phyloP scores from a whole-genome alignment of 331 rosid genomes.

The Phaseolus coccineus region DNA sequence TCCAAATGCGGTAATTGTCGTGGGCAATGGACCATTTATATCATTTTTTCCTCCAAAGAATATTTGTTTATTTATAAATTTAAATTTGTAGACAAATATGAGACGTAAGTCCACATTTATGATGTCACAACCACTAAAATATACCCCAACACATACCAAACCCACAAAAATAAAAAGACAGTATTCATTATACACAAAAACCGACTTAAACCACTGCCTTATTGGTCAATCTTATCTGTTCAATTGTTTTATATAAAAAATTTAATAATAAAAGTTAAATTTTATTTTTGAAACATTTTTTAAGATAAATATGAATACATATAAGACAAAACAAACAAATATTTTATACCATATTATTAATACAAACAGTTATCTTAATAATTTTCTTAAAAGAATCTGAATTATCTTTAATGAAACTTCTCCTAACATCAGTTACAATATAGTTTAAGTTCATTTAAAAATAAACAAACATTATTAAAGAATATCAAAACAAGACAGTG shows the following conservation, averaged over 20 bases:
- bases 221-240: not conserved
- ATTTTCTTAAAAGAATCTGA: too few relatives aligned
- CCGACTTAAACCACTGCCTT: slow-evolving; percentile 33
- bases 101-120: not conserved
- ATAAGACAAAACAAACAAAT: too few relatives aligned
- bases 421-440: too few relatives aligned
- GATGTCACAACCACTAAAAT: not conserved
- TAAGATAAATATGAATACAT: too few relatives aligned
- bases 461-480: not conserved
- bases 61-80: not conserved
- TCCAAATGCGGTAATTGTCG: slow-evolving; percentile 6
- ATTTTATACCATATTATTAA: too few relatives aligned
- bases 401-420: too few relatives aligned
- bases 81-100: not conserved
- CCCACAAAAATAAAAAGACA: slow-evolving; percentile 37
- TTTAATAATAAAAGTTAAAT: too few relatives aligned
- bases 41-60: not conserved
- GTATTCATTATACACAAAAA: not conserved
- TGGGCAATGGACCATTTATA: not conserved
- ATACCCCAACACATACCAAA: not conserved
- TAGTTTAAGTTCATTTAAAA: too few relatives aligned
- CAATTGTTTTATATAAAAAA: too few relatives aligned
- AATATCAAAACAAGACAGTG: not conserved
- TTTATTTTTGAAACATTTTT: too few relatives aligned
- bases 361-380: too few relatives aligned